Evolutionary conservation across 108 stramenopile species (phyloP).

Genomic region (Nitzschia sp.): DNA sequence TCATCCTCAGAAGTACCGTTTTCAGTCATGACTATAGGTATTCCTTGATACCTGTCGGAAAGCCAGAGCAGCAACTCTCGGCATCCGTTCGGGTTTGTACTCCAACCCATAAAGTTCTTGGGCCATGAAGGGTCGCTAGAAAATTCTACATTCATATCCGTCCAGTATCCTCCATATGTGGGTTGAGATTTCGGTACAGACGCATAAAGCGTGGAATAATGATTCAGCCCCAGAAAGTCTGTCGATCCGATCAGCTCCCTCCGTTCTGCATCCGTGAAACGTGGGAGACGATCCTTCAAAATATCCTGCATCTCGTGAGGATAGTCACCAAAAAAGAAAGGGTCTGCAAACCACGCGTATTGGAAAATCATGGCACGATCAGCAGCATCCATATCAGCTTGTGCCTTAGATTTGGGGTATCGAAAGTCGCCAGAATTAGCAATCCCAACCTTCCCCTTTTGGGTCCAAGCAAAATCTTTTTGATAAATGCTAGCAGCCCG

Average conservation of each 20-base stretch:
- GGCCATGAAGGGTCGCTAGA: constrained; percentile 53
- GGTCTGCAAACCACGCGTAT: constrained; percentile 86
- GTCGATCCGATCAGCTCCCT: constrained; percentile 51
- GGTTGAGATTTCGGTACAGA: constrained; percentile 30
- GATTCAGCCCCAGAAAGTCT: constrained; percentile 94
- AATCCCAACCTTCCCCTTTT: constrained; percentile 78
- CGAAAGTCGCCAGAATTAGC: constrained; percentile 86
- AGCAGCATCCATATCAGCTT: constrained; percentile 71
- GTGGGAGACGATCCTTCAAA: constrained; percentile 74
- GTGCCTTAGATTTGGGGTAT: constrained; percentile 42
- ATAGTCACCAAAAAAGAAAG: constrained; percentile 82
- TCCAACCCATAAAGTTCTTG: constrained; percentile 69
- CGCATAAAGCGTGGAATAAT: constrained; percentile 75
- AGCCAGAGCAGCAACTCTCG: constrained; percentile 77
- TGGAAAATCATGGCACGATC: constrained; percentile 86
- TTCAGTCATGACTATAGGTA: constrained; percentile 74
- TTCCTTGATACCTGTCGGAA: constrained; percentile 53
- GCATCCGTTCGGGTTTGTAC: constrained; percentile 71
- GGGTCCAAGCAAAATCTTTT: constrained; percentile 47
- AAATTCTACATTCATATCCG: constrained; percentile 64
- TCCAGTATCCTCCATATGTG: constrained; percentile 67
- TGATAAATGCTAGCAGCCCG: constrained; percentile 73
- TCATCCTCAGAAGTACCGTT: constrained; percentile 79
- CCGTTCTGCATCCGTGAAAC: constrained; percentile 64
- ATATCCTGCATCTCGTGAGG: constrained; percentile 70